A percentile compares a stretch with the other conserved stretches of the same genome.
Evolutionary conservation across 2,329 filamentous ascomycete genomes (phyloP).

Genomic region (Talaromyces funiculosus): DNA sequence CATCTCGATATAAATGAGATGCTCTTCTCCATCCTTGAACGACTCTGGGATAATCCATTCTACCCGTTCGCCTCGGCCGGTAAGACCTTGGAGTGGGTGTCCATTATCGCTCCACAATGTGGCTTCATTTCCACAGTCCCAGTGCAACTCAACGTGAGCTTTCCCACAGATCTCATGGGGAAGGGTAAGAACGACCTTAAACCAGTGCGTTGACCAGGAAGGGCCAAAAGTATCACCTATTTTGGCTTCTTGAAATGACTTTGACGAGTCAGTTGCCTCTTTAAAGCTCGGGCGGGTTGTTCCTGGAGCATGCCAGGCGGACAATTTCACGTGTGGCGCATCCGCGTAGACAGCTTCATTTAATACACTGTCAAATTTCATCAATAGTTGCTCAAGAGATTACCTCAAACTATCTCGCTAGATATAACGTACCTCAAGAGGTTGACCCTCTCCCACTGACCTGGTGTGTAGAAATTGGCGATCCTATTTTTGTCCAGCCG

Average conservation of each 20-base stretch:
- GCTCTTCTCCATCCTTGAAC: conserved; percentile 78
- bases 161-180: conserved; percentile 67
- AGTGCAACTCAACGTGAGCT: conserved; percentile 82
- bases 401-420: no score
- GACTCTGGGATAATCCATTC: conserved; percentile 85
- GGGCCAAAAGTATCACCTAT: conserved; percentile 82
- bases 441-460: conserved; percentile 72
- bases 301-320: conserved; percentile 75
- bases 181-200: conserved; percentile 73
- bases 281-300: conserved; percentile 77
- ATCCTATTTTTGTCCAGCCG: not conserved
- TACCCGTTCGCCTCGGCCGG: conserved; percentile 77
- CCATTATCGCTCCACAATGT: conserved; percentile 88
- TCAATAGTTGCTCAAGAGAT: not conserved
- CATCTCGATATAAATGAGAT: conserved; percentile 94
- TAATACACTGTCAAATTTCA: conserved; percentile 54
- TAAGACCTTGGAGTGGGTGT: conserved; percentile 84
- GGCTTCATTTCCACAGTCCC: conserved; percentile 94
- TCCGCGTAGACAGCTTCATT: conserved; percentile 63
- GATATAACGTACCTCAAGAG: conserved; percentile 66
- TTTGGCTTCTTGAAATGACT: conserved; percentile 67
- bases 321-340: conserved; percentile 70
- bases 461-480: conserved; percentile 60
- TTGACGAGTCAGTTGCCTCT: conserved; percentile 60
- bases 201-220: conserved; percentile 98